Evolutionary conservation across 495 filamentous ascomycete species (phyloP).

Genomic region (Xylaria curta): DNA sequence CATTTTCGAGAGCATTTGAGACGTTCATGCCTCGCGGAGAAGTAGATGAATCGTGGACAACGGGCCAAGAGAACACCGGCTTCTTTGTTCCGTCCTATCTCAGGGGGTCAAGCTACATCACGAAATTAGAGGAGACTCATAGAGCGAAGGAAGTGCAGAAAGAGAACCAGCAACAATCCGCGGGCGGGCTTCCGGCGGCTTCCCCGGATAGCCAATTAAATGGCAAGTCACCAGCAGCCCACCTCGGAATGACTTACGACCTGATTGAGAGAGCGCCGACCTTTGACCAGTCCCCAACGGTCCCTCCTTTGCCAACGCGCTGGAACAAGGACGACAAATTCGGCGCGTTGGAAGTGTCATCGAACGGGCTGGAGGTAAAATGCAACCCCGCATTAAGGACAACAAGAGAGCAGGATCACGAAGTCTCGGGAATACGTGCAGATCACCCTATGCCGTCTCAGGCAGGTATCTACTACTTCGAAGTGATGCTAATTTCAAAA

Average conservation of each 20-base stretch:
- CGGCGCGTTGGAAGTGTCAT: constrained; percentile 72
- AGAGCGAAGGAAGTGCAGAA: constrained; percentile 59
- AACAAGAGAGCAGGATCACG: constrained; percentile 66
- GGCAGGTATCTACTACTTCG: constrained; percentile 96
- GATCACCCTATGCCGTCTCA: constrained; percentile 91
- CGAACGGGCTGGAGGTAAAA: constrained; percentile 79
- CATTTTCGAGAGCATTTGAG: constrained; percentile 69
- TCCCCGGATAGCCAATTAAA: constrained; percentile 21
- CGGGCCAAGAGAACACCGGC: constrained; percentile 34
- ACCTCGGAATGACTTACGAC: constrained; percentile 84
- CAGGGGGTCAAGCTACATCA: constrained; percentile 74
- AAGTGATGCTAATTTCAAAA: constrained; percentile 84
- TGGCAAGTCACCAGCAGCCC: constrained; percentile 58
- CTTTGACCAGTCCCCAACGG: constrained; percentile 56
- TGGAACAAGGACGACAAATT: constrained; percentile 85
- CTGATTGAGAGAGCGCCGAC: constrained; percentile 77
- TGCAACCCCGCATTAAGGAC: constrained; percentile 57
- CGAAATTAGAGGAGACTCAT: constrained; percentile 72
- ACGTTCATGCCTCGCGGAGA: constrained; percentile 47
- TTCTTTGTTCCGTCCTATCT: constrained; percentile 88
- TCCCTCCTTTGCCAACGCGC: constrained; percentile 75
- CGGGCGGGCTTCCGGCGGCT: constrained; percentile 22
- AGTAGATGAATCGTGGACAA: constrained; percentile 36
- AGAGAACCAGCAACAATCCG: constrained; percentile 32
- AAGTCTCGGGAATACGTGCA: constrained; percentile 82